phyloP scores from a whole-genome alignment of 2,329 filamentous ascomycete genomes.

The Penicillium sp. region DNA sequence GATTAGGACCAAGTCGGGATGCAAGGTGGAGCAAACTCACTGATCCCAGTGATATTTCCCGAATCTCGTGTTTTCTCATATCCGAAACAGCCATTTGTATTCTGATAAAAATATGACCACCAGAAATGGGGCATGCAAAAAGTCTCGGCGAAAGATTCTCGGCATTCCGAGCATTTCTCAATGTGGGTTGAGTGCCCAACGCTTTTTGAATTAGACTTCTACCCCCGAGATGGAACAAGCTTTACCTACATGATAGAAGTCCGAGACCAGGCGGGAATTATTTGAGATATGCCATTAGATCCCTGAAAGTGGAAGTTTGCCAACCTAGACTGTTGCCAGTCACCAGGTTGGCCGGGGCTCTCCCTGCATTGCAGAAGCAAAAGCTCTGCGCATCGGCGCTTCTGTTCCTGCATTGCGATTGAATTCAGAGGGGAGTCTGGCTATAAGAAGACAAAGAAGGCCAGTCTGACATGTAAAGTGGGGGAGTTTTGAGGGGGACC shows the following conservation, averaged over 20 bases:
- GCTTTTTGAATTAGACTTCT: background rate
- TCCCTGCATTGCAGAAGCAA: background rate
- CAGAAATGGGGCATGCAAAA: constrained; percentile 12
- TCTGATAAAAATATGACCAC: constrained; percentile 4
- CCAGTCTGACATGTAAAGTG: background rate
- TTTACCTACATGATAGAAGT: constrained; percentile 4
- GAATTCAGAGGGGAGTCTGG: background rate
- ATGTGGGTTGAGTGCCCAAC: constrained; percentile 1
- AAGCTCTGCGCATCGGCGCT: background rate
- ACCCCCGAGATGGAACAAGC: background rate
- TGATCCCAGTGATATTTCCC: constrained; percentile 1
- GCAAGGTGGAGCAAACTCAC: background rate
- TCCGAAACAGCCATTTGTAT: constrained; percentile 5
- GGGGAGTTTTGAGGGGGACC: background rate
- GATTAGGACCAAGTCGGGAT: background rate
- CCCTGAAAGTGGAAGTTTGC: background rate
- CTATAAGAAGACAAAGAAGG: background rate
- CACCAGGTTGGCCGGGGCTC: background rate
- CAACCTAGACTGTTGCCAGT: constrained; percentile 1
- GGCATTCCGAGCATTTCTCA: constrained; percentile 2
- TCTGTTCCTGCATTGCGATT: constrained; percentile 1
- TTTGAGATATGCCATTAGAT: background rate
- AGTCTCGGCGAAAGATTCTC: background rate
- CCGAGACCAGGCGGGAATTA: constrained; percentile 4
- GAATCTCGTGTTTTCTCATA: constrained; percentile 3